Evolutionary conservation across 495 filamentous ascomycete genomes (phyloP), one percentile per base, ranked within the genome.

Genomic region (Penicillium parvum): DNA sequence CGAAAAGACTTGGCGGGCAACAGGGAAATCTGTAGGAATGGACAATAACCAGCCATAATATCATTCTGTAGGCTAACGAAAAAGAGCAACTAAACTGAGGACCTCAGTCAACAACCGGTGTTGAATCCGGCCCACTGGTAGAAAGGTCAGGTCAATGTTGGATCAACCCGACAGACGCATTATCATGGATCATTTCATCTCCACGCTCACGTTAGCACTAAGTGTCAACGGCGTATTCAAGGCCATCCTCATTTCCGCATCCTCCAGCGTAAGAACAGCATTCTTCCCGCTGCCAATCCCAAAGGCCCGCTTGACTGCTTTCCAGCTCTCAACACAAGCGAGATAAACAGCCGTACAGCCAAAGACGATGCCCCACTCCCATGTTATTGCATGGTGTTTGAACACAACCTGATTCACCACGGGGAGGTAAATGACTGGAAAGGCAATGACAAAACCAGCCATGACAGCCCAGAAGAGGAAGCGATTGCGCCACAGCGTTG

Each of bases 401-500:
- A 90, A 89, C 3, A 90, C 83, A 7, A 70, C 57, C 2, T 57
- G 68, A 60, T 88, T 88, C 18, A 90, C 61, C 11, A 69, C 74
- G 0, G 85, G 85, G 22, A 90, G 83, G 52, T 89, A 88, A 0
- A 89, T 76, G 4, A 81, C 76, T 0, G 84, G 83, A 52, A 88
- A 88, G 4, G 86, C 77, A 49, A 77, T 75, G 14, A 85, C 27
- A 30, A 78, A 79, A 6, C 83, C 85, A 18, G 82, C 69, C 25
- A 82, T 64, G 14, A 89, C 80, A 26, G 83, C 73, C 74, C 74
- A 88, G 71, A 89, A 88, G 17, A 90, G 68, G 57, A 90, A 87
- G 18, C 69, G 69, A 65, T 90, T 90, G 14, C 71, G 61, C 72
- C 82, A 85, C 27, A 88, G 52, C 37, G 85, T 83, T 45, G 73